These are phyloP conservation scores for Eutypa lata DNA, from an alignment of 2,329 filamentous ascomycete genomes.

Conservation along the genomic window DNA sequence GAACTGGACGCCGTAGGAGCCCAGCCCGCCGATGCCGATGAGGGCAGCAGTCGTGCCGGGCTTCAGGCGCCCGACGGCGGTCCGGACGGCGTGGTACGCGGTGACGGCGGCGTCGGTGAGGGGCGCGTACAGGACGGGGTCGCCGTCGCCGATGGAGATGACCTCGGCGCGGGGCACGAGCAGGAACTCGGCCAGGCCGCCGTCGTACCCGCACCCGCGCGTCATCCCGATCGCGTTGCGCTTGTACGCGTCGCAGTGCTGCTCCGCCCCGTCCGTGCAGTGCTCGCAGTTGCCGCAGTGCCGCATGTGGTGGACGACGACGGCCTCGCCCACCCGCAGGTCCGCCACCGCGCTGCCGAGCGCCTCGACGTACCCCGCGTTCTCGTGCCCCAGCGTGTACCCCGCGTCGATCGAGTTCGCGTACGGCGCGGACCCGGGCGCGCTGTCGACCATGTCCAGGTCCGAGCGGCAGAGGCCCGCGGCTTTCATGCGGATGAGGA, in stretches of 20 bases:
- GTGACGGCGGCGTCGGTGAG: conserved; percentile 16
- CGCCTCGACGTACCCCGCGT: conserved; percentile 13
- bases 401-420: conserved; percentile 12
- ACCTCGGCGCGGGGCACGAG: conserved; percentile 13
- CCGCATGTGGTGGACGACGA: conserved; percentile 17
- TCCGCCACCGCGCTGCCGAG: conserved; percentile 10
- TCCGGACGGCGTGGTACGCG: conserved; percentile 15
- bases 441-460: conserved; percentile 18
- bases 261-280: conserved; percentile 15
- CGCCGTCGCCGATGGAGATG: conserved; percentile 11
- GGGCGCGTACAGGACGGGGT: conserved; percentile 12
- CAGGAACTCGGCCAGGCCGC: conserved; percentile 13
- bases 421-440: conserved; percentile 15
- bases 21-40: conserved; percentile 15
- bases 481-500: conserved; percentile 18
- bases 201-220: conserved; percentile 14
- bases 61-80: conserved; percentile 9
- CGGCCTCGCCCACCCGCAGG: conserved; percentile 12
- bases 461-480: conserved; percentile 17
- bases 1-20: conserved; percentile 15
- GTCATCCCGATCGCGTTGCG: conserved; percentile 13
- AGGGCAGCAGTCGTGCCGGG: conserved; percentile 14
- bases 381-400: conserved; percentile 18
- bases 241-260: conserved; percentile 14
- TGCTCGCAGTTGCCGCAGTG: conserved; percentile 17